phyloP scores from a whole-genome alignment of 306 rosid genomes.

The Fagus sylvatica region DNA sequence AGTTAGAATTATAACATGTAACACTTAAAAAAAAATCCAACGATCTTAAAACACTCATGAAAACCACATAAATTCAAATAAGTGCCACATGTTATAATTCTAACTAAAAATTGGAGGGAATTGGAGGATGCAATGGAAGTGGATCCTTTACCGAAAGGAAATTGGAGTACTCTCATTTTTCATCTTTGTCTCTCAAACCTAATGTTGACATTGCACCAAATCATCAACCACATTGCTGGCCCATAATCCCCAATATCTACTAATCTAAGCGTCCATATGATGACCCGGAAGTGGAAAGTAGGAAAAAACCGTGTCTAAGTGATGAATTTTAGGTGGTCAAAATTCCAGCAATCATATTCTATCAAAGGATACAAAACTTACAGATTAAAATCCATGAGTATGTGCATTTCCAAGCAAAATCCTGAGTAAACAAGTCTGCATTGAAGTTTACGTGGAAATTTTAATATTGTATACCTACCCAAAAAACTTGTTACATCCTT shows the following conservation, averaged over 20 bases:
- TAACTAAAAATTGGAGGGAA: too few species aligned
- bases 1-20: too few species aligned
- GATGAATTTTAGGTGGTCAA: conserved; percentile 6
- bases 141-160: too few species aligned
- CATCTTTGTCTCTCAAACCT: background rate
- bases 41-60: too few species aligned
- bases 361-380: background rate
- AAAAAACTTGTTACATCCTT: background rate
- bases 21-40: too few species aligned
- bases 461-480: background rate
- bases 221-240: background rate
- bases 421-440: background rate
- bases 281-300: background rate
- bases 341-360: background rate
- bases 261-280: background rate
- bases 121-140: too few species aligned
- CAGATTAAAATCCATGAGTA: background rate
- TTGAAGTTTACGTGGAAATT: too few species aligned
- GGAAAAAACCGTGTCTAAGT: background rate
- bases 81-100: too few species aligned
- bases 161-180: background rate
- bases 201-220: background rate
- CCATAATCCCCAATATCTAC: background rate
- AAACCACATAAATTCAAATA: too few species aligned
- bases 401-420: background rate